These are phyloP conservation scores for Tephrocybe sp. DNA, from an alignment of 768 basidiomycete genomes.

Conservation along the genomic window DNA sequence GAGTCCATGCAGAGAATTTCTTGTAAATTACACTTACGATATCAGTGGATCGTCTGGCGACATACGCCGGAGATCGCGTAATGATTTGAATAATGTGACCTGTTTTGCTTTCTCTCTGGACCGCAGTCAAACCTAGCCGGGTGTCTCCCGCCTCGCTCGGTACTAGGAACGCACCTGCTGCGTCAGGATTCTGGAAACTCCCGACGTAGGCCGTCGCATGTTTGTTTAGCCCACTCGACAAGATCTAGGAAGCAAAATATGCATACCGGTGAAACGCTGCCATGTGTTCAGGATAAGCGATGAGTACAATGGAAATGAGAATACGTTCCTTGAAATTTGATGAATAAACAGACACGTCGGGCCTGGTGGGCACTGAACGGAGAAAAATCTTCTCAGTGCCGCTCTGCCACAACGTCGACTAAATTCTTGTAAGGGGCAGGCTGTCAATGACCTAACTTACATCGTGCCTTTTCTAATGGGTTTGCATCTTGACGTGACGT, in stretches of 20 bases:
- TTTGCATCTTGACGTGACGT: neutral
- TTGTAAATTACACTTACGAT: conserved; percentile 9
- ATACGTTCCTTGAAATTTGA: neutral
- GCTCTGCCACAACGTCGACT: neutral
- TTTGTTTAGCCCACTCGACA: neutral
- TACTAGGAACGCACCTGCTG: neutral
- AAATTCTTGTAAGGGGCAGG: neutral
- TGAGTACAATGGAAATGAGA: neutral
- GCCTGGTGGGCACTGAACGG: neutral
- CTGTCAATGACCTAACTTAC: neutral
- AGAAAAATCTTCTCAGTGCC: conserved; percentile 11
- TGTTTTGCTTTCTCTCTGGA: neutral
- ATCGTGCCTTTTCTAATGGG: neutral
- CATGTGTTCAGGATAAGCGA: neutral
- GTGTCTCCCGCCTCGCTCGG: neutral
- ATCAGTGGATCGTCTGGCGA: neutral
- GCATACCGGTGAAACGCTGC: too few species aligned
- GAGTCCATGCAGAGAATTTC: neutral
- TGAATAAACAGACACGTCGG: neutral
- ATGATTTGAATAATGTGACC: neutral
- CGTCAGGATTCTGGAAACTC: neutral
- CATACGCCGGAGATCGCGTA: neutral
- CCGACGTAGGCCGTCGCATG: neutral
- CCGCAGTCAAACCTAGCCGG: neutral
- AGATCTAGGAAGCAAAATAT: too few species aligned